phyloP scores from a whole-genome alignment of 2,329 filamentous ascomycete genomes.

The Cercospora citrullina region DNA sequence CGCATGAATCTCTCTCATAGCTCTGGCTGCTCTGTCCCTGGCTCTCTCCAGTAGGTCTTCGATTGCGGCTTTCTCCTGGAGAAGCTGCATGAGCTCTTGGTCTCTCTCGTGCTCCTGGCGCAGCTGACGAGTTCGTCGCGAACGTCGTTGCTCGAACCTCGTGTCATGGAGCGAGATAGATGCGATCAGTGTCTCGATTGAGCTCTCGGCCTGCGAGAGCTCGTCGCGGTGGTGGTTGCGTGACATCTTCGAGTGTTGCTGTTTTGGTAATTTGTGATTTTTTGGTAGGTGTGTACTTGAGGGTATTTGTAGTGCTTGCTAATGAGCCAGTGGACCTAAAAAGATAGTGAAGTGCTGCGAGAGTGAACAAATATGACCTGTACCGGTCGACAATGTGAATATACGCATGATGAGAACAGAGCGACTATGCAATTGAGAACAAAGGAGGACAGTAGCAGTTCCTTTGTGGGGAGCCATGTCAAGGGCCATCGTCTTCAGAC shows the following conservation, averaged over 20 bases:
- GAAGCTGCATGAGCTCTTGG: neutral
- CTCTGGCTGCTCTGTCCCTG: neutral
- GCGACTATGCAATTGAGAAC: neutral
- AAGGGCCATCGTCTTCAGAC: neutral
- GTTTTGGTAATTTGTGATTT: neutral
- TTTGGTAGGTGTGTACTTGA: neutral
- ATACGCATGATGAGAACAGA: neutral
- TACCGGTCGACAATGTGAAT: neutral
- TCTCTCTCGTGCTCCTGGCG: neutral
- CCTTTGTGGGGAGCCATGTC: neutral
- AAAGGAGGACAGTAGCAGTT: neutral
- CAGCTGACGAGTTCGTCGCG: neutral
- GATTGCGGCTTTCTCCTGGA: neutral
- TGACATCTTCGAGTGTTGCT: neutral
- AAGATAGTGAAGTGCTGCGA: neutral
- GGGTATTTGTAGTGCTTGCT: neutral
- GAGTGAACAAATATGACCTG: neutral
- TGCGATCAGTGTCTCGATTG: neutral
- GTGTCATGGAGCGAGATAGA: neutral
- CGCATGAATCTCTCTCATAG: neutral
- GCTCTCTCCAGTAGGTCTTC: neutral
- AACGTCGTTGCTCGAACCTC: neutral
- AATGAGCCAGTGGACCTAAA: neutral
- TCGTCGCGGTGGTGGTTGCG: neutral
- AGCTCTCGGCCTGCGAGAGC: constrained; percentile 7